A percentile compares a stretch with the other conserved stretches of the same genome.
Evolutionary conservation across 2,329 filamentous ascomycete species (phyloP).

Genomic region (Cryphonectria carpinicola): DNA sequence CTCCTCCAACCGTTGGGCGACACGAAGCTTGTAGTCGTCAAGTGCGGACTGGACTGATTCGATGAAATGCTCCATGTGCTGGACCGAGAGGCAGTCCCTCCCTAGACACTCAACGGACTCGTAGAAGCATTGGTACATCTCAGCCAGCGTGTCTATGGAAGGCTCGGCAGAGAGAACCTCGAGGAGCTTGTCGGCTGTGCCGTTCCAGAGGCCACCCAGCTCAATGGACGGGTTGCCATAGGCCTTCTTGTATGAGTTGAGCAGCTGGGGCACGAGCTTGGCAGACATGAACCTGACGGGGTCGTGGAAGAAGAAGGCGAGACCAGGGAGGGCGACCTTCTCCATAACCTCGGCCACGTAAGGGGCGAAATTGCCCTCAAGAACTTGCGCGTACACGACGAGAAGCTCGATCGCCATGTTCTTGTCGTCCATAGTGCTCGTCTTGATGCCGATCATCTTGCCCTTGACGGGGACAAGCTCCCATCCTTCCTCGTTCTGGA

Average conservation of each 20-base stretch:
- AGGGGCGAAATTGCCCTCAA: conserved; percentile 90
- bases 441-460: conserved; percentile 98
- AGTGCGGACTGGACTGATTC: conserved; percentile 82
- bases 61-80: conserved; percentile 87
- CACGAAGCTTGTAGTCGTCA: conserved; percentile 89
- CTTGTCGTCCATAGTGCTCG: conserved; percentile 95
- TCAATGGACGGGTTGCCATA: conserved; percentile 81
- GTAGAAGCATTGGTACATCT: conserved; percentile 99
- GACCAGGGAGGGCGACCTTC: conserved; percentile 89
- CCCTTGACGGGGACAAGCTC: conserved; percentile 95
- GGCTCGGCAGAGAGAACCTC: conserved; percentile 94
- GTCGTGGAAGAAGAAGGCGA: conserved; percentile 99
- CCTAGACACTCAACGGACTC: conserved; percentile 95
- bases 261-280: conserved; percentile 88
- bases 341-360: conserved; percentile 95
- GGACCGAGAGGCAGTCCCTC: conserved; percentile 75
- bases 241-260: conserved; percentile 92
- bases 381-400: conserved; percentile 93
- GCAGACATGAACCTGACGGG: conserved; percentile 94
- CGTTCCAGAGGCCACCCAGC: conserved; percentile 80
- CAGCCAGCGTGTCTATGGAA: conserved; percentile 91
- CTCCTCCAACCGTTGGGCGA: conserved; percentile 82
- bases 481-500: conserved; percentile 96
- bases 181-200: conserved; percentile 85
- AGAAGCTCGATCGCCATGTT: conserved; percentile 99